Evolutionary conservation across 768 basidiomycete genomes (phyloP).

Genomic region (Suillus ampliporus): DNA sequence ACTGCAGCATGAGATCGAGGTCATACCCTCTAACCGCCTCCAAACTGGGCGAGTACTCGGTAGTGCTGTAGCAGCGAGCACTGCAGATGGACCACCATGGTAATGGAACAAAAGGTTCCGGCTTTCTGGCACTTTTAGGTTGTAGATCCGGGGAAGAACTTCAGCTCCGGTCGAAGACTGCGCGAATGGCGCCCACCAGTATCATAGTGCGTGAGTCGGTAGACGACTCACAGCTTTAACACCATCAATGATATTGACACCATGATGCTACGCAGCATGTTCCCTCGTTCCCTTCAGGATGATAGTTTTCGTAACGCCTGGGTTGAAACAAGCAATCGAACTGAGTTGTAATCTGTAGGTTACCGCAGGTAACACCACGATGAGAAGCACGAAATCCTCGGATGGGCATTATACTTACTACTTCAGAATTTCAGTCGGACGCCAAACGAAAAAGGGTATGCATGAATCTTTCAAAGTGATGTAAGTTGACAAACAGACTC

Average conservation of each 20-base stretch:
- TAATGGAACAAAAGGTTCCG: slow-evolving; percentile 65
- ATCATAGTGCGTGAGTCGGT: slow-evolving; percentile 56
- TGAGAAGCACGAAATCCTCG: neutral
- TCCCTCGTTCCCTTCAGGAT: slow-evolving; percentile 19
- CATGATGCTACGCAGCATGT: slow-evolving; percentile 61
- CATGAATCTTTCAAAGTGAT: too few relatives aligned
- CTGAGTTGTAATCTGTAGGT: neutral
- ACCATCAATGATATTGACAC: slow-evolving; percentile 63
- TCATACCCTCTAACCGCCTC: slow-evolving; percentile 59
- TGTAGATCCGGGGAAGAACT: slow-evolving; percentile 41
- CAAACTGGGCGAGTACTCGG: slow-evolving; percentile 58
- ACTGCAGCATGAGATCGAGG: slow-evolving; percentile 45
- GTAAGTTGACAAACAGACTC: neutral
- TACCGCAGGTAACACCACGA: neutral
- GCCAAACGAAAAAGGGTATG: neutral
- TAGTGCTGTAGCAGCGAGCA: slow-evolving; percentile 65
- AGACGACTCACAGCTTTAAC: slow-evolving; percentile 59
- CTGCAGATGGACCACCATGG: slow-evolving; percentile 61
- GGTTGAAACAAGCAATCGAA: neutral
- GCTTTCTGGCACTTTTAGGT: slow-evolving; percentile 50
- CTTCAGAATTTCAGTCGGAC: neutral
- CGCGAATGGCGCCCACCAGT: slow-evolving; percentile 43
- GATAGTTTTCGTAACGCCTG: too few relatives aligned
- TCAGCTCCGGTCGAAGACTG: neutral
- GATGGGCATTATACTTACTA: too few relatives aligned